A percentile compares a stretch with the other conserved stretches of the same genome.
phyloP scores from a whole-genome alignment of 2,329 filamentous ascomycete genomes.

The Fusarium anthophilum region DNA sequence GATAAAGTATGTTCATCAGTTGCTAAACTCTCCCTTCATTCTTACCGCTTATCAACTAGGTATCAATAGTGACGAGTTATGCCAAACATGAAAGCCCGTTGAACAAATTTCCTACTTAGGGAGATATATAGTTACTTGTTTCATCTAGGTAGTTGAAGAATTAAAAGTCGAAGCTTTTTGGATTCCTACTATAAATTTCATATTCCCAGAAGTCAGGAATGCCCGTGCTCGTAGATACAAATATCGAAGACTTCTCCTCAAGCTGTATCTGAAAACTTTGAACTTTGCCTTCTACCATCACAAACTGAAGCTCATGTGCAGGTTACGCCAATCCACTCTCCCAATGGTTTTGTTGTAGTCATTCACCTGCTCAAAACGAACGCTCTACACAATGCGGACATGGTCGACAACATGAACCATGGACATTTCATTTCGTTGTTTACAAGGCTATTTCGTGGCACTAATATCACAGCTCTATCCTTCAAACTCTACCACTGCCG shows the following conservation, averaged over 20 bases:
- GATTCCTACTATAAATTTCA: background rate
- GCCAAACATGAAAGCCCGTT: background rate
- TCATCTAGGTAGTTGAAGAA: background rate
- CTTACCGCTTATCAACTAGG: background rate
- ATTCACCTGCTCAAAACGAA: background rate
- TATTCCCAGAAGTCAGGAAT: background rate
- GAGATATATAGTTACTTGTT: background rate
- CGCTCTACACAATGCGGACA: conserved; percentile 13
- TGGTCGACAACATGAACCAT: conserved; percentile 11
- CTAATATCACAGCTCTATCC: conserved; percentile 38
- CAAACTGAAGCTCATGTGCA: conserved; percentile 2
- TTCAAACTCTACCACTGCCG: conserved; percentile 56
- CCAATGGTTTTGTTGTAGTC: conserved; percentile 8
- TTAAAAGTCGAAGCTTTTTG: background rate
- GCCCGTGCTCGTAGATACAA: background rate
- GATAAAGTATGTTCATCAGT: background rate
- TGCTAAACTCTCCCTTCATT: background rate
- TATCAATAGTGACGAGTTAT: background rate
- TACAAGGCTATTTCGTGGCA: conserved; percentile 14
- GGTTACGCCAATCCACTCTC: conserved; percentile 20
- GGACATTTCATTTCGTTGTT: conserved; percentile 26
- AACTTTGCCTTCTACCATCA: conserved; percentile 1
- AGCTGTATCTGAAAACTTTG: background rate
- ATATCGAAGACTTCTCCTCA: conserved; percentile 3
- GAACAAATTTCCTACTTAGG: background rate